Conservation (phyloP, 2,329 filamentous ascomycete genomes). For the Exutisphaerella laricina region DNA sequence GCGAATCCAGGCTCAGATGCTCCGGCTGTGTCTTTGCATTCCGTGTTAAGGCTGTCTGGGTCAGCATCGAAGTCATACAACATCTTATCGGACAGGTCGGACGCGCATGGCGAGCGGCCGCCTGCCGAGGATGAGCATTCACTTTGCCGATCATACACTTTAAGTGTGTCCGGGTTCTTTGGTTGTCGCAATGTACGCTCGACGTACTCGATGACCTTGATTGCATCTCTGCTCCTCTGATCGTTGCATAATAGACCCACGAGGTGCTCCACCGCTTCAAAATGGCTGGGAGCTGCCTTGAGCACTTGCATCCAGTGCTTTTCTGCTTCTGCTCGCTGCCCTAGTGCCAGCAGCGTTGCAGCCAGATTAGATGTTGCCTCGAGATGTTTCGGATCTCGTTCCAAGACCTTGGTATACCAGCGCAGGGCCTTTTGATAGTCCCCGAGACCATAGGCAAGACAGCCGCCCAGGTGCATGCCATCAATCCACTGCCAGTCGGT, state of each 20-base stretch:
- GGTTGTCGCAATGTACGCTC: conserved; percentile 61
- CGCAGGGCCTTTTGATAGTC: conserved; percentile 71
- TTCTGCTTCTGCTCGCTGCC: conserved; percentile 77
- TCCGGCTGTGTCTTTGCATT: conserved; percentile 37
- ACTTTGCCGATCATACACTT: conserved; percentile 50
- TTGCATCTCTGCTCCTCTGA: conserved; percentile 75
- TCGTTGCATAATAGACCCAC: conserved; percentile 79
- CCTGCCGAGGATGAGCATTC: conserved; percentile 52
- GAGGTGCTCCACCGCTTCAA: conserved; percentile 92
- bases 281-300: conserved; percentile 74
- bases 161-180: conserved; percentile 44
- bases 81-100: conserved; percentile 52
- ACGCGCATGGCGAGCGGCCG: conserved; percentile 50
- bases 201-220: conserved; percentile 79
- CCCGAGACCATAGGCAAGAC: conserved; percentile 82
- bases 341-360: conserved; percentile 78
- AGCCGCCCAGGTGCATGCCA: conserved; percentile 85
- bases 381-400: conserved; percentile 63
- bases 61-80: conserved; percentile 53
- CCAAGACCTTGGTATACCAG: conserved; percentile 66
- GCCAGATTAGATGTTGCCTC: conserved; percentile 93
- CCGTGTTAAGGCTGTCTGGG: conserved; percentile 31
- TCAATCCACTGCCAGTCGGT: conserved; percentile 86
- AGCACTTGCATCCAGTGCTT: conserved; percentile 81
- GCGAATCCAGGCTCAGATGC: conserved; percentile 56